Evolutionary conservation across 208 protist genomes (phyloP).

Genomic region (Wallacemonas sp.): DNA sequence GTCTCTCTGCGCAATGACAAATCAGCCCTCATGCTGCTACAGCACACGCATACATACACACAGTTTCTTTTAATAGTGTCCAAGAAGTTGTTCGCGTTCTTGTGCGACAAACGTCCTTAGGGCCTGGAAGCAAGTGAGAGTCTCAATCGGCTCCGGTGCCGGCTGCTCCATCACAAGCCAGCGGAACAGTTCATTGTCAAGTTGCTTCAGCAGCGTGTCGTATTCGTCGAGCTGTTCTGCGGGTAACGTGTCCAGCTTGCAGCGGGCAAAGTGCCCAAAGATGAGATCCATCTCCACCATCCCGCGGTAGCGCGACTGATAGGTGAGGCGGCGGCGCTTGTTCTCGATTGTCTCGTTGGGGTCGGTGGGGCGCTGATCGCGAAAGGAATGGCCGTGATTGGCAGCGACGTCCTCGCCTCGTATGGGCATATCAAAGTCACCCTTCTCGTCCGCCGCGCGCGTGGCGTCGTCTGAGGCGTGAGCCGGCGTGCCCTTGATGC

Average conservation of each 20-base stretch:
- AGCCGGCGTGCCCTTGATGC: neutral
- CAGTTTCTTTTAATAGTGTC: slow-evolving; percentile 20
- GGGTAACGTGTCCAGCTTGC: slow-evolving; percentile 44
- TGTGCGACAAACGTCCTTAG: slow-evolving; percentile 62
- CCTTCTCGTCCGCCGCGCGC: slow-evolving; percentile 29
- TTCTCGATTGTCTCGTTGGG: slow-evolving; percentile 53
- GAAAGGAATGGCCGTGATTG: slow-evolving; percentile 49
- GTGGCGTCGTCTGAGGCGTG: slow-evolving; percentile 7
- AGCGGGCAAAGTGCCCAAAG: slow-evolving; percentile 76
- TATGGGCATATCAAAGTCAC: slow-evolving; percentile 30
- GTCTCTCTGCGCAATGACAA: too few species aligned
- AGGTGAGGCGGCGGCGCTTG: slow-evolving; percentile 76
- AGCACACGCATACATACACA: too few species aligned
- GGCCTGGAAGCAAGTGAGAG: slow-evolving; percentile 41
- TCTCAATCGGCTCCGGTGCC: slow-evolving; percentile 46
- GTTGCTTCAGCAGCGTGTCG: slow-evolving; percentile 78
- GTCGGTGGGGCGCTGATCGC: slow-evolving; percentile 57
- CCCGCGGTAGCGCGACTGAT: slow-evolving; percentile 83
- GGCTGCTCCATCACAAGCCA: slow-evolving; percentile 77
- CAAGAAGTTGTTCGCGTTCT: slow-evolving; percentile 61
- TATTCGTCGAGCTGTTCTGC: slow-evolving; percentile 71
- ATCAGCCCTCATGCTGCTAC: too few species aligned
- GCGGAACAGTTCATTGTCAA: slow-evolving; percentile 85
- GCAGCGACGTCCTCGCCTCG: slow-evolving; percentile 29
- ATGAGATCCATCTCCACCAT: slow-evolving; percentile 93